Conservation (phyloP, 257 asterid species). For the Echium plantagineum region DNA sequence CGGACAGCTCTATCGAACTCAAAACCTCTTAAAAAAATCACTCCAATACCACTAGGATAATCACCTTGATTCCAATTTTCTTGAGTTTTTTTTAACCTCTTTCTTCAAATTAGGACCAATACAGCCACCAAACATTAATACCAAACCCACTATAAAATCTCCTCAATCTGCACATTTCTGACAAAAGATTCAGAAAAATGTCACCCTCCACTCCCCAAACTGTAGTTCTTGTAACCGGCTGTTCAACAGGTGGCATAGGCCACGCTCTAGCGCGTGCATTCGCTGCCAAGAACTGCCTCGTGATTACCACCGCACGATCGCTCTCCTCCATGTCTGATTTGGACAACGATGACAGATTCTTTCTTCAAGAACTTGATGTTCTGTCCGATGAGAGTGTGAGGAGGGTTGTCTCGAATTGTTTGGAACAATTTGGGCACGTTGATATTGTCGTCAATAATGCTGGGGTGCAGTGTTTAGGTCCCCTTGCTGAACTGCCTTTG, state of each 20-base stretch:
- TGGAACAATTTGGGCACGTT: constrained; percentile 59
- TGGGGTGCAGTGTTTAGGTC: constrained; percentile 84
- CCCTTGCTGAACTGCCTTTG: constrained; percentile 77
- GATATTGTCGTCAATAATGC: constrained; percentile 89
- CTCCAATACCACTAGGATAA: too few relatives aligned
- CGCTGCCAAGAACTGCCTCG: constrained; percentile 61
- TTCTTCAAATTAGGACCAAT: too few relatives aligned
- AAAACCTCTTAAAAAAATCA: too few relatives aligned
- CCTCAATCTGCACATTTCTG: too few relatives aligned
- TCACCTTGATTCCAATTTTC: too few relatives aligned
- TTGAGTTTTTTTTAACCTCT: too few relatives aligned
- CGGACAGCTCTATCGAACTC: too few relatives aligned
- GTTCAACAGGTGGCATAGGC: constrained; percentile 86
- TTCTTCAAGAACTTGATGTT: constrained; percentile 65
- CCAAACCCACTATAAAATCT: too few relatives aligned
- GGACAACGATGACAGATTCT: constrained; percentile 48
- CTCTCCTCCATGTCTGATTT: constrained; percentile 54
- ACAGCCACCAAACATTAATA: too few relatives aligned
- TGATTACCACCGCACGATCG: constrained; percentile 84
- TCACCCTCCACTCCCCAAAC: not conserved
- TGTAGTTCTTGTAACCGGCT: constrained; percentile 66
- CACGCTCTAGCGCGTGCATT: constrained; percentile 77
- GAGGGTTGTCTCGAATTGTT: constrained; percentile 41
- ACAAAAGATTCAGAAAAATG: not conserved
- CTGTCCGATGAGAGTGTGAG: constrained; percentile 58